Base-by-base conservation (phyloP, 1,139 yeast genomes). In the Yamadazyma spencermartinsiae region DNA sequence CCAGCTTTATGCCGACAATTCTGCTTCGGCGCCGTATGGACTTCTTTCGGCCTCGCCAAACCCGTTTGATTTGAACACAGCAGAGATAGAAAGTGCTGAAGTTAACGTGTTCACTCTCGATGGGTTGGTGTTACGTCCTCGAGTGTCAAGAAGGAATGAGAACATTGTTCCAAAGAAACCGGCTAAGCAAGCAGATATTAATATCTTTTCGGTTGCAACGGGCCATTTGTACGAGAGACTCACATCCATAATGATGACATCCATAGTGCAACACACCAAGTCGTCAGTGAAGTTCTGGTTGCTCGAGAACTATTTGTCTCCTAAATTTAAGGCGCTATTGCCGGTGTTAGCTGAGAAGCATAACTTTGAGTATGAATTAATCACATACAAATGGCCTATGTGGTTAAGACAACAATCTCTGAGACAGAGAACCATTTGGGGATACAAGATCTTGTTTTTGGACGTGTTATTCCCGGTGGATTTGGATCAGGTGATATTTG, bases 371-470 rank as follows among this genome's bases (percentile, higher is more conserved):
- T 86, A 82, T 51, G 90, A 88, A 52, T 63, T 86, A 33, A 72
- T 92, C 14, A 78, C 84, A 2, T 92, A 86, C 60, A 83, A 85
- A 48, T 92, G 98, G 98, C 98, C 98, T 9, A 62, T 69, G 17
- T 92, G 97, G 95, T 67, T 92, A 20, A 73, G 94, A 33, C 72
- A 72, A 2, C 98, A 92, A 60, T 59, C 81, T 23, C 89, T 82
- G 49, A 79, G 79, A 55, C 89, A 84, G 52, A 72, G 97, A 45
- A 79, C 82, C 3, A 79, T 88, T 37, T 87, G 96, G 90, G 96
- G 92, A 2, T 86, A 85, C 56, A 90, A 90, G 58, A 83, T 89
- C 31, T 63, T 92, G 37, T 89, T 92, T 49, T 63, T 89, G 44
- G 98, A 92, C 61, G 90, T 86, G 0, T 58, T 92, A 37, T 88